These are phyloP conservation scores for Monilinia laxa DNA, from an alignment of 2,329 filamentous ascomycete genomes.

Conservation along the genomic window DNA sequence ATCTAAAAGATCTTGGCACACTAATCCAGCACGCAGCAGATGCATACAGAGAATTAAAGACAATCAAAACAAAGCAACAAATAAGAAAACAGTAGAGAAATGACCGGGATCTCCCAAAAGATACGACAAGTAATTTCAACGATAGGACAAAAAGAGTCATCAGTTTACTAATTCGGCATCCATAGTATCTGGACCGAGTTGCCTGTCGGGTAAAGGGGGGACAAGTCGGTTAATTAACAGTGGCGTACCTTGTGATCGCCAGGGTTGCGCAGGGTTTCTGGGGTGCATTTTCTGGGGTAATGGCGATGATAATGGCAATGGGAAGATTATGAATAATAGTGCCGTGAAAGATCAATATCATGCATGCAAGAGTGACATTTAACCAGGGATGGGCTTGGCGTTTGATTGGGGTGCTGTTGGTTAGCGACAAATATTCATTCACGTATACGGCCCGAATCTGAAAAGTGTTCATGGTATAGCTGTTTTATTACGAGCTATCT, in stretches of 20 bases:
- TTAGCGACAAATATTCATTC: not conserved
- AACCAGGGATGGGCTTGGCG: not conserved
- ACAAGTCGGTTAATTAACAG: constrained; percentile 8
- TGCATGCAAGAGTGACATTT: constrained; percentile 7
- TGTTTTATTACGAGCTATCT: not conserved
- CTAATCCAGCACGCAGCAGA: no score
- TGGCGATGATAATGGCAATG: no score
- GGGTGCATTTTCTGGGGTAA: constrained; percentile 12
- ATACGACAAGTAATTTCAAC: no score
- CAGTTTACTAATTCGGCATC: no score
- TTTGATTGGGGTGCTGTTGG: not conserved
- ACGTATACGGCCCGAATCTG: constrained; percentile 11
- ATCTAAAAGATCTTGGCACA: not conserved
- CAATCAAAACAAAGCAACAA: not conserved
- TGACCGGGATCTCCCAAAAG: not conserved
- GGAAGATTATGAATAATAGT: not conserved
- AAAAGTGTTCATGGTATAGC: not conserved
- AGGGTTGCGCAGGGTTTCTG: not conserved
- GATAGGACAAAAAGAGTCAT: not conserved
- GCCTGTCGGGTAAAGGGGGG: constrained; percentile 10
- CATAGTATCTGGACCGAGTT: not conserved
- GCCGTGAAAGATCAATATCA: not conserved
- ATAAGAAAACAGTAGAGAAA: not conserved
- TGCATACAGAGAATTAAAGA: no score
- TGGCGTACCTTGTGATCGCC: constrained; percentile 14